Conservation (phyloP, 2,329 filamentous ascomycete genomes). For the Clarireedia hainanense region DNA sequence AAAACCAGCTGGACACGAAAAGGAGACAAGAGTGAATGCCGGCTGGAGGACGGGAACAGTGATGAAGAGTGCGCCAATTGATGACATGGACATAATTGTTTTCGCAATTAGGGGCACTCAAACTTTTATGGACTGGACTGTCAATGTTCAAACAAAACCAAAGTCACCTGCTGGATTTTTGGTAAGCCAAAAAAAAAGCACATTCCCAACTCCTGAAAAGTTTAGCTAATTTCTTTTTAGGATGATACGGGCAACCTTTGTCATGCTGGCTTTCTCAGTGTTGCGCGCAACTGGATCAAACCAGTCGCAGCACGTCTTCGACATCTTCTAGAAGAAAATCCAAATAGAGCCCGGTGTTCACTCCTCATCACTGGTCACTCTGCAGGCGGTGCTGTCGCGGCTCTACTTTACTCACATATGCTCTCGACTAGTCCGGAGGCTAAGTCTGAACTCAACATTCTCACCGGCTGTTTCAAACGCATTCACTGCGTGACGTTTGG, state of each 20-base stretch:
- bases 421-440: slow-evolving; percentile 47
- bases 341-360: slow-evolving; percentile 55
- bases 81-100: slow-evolving; percentile 70
- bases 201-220: too few relatives aligned
- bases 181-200: slow-evolving; percentile 28
- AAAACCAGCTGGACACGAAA: slow-evolving; percentile 52
- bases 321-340: slow-evolving; percentile 64
- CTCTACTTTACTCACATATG: slow-evolving; percentile 77
- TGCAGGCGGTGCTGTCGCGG: slow-evolving; percentile 76
- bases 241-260: slow-evolving; percentile 72
- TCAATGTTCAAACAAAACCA: slow-evolving; percentile 68
- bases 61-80: slow-evolving; percentile 72
- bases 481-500: slow-evolving; percentile 83
- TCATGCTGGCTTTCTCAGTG: slow-evolving; percentile 71
- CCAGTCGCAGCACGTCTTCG: slow-evolving; percentile 65
- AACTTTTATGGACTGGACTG: slow-evolving; percentile 77
- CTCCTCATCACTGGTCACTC: slow-evolving; percentile 81
- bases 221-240: slow-evolving; percentile 16
- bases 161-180: slow-evolving; percentile 61
- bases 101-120: slow-evolving; percentile 74
- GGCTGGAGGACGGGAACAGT: slow-evolving; percentile 68
- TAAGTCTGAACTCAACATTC: slow-evolving; percentile 58
- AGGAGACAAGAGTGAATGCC: slow-evolving; percentile 60
- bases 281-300: slow-evolving; percentile 65
- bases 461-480: slow-evolving; percentile 65